These are phyloP conservation scores for Coprinopsis sp. DNA, from an alignment of 768 basidiomycete species.

Conservation along the genomic window DNA sequence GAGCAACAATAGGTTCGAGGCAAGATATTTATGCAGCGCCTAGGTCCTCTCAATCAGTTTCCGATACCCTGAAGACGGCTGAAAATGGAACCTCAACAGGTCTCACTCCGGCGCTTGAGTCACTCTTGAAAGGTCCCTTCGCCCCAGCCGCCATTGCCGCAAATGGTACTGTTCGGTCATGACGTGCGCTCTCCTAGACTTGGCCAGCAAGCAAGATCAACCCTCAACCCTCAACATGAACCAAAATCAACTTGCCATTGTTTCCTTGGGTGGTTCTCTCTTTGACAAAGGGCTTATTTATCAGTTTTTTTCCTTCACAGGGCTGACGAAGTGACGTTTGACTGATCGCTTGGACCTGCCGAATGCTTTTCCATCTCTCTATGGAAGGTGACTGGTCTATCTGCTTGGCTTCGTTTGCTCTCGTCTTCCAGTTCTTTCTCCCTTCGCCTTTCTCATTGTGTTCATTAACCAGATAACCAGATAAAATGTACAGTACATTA, in stretches of 20 bases:
- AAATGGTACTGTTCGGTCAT: constrained; percentile 39
- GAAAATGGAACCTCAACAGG: constrained; percentile 32
- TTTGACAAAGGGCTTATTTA: no score
- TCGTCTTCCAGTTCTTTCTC: neutral
- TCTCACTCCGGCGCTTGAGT: constrained; percentile 27
- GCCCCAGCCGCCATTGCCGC: constrained; percentile 57
- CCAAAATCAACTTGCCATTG: no score
- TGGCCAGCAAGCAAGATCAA: no score
- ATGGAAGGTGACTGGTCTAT: neutral
- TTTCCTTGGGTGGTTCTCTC: no score
- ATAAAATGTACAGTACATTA: constrained; percentile 2
- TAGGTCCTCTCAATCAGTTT: constrained; percentile 44
- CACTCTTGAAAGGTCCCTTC: constrained; percentile 52
- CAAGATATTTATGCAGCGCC: constrained; percentile 19
- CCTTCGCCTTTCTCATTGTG: neutral
- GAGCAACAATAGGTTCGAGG: constrained; percentile 20
- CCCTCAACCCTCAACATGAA: no score
- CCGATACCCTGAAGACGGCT: constrained; percentile 36
- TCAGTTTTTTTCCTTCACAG: no score
- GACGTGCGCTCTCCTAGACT: no score
- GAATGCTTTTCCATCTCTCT: no score
- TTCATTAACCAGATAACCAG: neutral
- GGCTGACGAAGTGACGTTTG: no score
- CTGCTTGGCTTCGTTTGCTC: neutral
- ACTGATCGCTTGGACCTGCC: no score